Evolutionary conservation across 805 yeast species (phyloP), one percentile per base, ranked within the genome.

Genomic region (Kodamaea neixiangensis): DNA sequence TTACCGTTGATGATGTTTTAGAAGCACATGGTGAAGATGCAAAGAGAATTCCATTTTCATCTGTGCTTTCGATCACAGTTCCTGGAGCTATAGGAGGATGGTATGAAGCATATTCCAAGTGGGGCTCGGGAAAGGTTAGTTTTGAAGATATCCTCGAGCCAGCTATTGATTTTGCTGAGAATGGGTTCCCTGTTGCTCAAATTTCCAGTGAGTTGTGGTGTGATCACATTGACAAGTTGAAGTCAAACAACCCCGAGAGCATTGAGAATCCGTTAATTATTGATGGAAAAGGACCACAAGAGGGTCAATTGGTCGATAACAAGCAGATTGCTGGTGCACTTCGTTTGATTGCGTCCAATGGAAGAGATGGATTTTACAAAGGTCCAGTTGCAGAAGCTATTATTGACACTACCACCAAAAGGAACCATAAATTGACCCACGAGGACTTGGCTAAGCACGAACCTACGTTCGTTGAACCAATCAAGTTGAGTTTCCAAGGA

Each of bases 81-180:
- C 94, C 94, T 0, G 96, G 96, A 3, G 85, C 89, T 1, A 76
- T 87, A 44, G 89, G 89, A 5, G 93, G 89, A 0, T 88, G 94
- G 94, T 63, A 76, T 42, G 94, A 87, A 64, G 79, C 89, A 2
- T 68, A 79, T 35, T 83, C 80, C 39, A 71, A 67, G 52, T 87
- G 91, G 89, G 94, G 96, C 1, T 81, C 87, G 21, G 87, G 87
- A 1, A 80, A 80, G 6, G 81, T 87, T 10, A 58, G 82, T 0
- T 65, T 87, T 58, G 79, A 65, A 1, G 83, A 87, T 51, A 75
- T 85, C 25, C 66, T 85, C 31, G 73, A 76, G 51, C 87, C 89
- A 6, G 87, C 89, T 0, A 85, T 86, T 48, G 83, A 82, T 5
- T 69, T 88, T 52, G 89, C 93, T 10, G 85, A 82, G 49, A 61